These are phyloP conservation scores for Tolypocladium ophioglossoides DNA, from an alignment of 2,329 filamentous ascomycete species.

Conservation along the genomic window DNA sequence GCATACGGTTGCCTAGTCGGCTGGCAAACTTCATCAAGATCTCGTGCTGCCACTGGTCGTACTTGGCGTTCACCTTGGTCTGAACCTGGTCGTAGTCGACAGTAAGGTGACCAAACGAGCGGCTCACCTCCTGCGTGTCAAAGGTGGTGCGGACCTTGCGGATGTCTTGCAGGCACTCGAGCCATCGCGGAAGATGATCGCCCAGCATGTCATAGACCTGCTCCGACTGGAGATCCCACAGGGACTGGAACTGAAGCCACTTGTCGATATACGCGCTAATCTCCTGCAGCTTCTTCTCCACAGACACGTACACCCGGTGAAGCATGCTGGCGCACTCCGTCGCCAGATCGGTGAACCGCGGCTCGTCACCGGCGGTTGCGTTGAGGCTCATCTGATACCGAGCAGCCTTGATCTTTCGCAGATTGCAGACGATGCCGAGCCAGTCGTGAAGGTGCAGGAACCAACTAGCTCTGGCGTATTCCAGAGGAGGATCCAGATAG, in stretches of 20 bases:
- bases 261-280: constrained; percentile 88
- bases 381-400: constrained; percentile 85
- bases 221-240: constrained; percentile 95
- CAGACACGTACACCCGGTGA: constrained; percentile 66
- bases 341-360: constrained; percentile 75
- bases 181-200: constrained; percentile 84
- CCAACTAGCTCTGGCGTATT: constrained; percentile 89
- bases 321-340: constrained; percentile 72
- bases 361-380: constrained; percentile 51
- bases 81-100: constrained; percentile 99
- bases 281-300: constrained; percentile 72
- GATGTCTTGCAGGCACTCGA: constrained; percentile 94
- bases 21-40: constrained; percentile 88
- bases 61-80: constrained; percentile 96
- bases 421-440: constrained; percentile 84
- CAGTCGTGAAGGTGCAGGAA: constrained; percentile 85
- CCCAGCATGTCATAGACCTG: constrained; percentile 89
- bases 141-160: constrained; percentile 93
- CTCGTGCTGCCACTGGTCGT: constrained; percentile 99
- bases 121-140: constrained; percentile 89
- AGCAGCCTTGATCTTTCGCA: constrained; percentile 89
- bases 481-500: constrained; percentile 86
- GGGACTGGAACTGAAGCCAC: constrained; percentile 96
- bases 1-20: constrained; percentile 80
- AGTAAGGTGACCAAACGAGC: constrained; percentile 84